Base-by-base conservation (phyloP, 345 rosid species). In the Raphanus sativus region DNA sequence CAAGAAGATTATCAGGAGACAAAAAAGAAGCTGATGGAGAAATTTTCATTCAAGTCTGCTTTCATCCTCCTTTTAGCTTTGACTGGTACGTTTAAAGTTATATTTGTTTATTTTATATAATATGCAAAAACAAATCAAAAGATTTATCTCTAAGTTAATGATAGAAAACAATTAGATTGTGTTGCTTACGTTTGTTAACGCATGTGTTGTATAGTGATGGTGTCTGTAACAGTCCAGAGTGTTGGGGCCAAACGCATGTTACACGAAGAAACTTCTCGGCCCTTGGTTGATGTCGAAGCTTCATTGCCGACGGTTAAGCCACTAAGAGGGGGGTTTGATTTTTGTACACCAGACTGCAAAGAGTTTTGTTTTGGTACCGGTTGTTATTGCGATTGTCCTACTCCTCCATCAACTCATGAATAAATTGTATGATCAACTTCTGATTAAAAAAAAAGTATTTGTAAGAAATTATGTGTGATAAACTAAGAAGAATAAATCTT, bases 181-280 rank as follows among this genome's bases (percentile, higher is more conserved):
- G n/a, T 50, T 56, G 52, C 24, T 62, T 50, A 50, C 34, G 13
- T 50, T 76, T 36, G 28, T 33, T 15, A 13, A 12, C 11, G 10
- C 28, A 4, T 69, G 34, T 69, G 5, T 36, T 70, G 65, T 36
- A 33, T 33, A 70, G 80, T 77, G 59, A 70, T 76, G 63, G 11
- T 52, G 38, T 76, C 33, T 1, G 26, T 34, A 36, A 36, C 70
- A 26, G 33, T 76, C 55, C 11, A 69, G 4, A 61, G 33, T 61
- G 54, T 52, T 36, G 75, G 70, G 13, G 59, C 75, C 2, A 76
- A 62, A 62, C 70, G 59, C 8, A 3, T 54, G 26, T 34, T 76
- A 54, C 26, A 11, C 28, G 70, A 69, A 69, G 34, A 69, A 62
- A 33, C 10, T 48, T 50, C 42, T 48, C 36, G 2, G 6, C 9